Base-by-base conservation (phyloP, 805 yeast genomes). In the Lipomyces orientalis region DNA sequence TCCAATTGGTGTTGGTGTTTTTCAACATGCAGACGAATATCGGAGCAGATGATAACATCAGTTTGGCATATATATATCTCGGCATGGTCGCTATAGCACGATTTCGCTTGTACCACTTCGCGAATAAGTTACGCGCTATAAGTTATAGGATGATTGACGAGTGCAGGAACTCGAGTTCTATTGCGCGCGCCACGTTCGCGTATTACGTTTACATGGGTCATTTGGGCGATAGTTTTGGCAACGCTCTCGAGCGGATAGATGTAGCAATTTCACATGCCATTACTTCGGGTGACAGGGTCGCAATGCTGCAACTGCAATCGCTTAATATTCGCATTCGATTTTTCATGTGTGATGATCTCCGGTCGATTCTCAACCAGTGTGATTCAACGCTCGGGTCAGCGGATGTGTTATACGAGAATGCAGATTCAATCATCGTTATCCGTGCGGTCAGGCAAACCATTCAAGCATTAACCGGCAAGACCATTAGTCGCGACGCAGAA, bases 11-110 rank as follows among this genome's bases (percentile, higher is more conserved):
- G 8, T 58, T 68, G 39, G 25, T 62, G 22, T 19, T 58, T 14
- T 25, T 64, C 3, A 35, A 64, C 16, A 19, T 61, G 46, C 58
- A 68, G n/a, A 34, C 64, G 16, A 58, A 46, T 29, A 29, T 55
- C n/a, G 70, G 71, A 16, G 58, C 67, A 16, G 65, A 59, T 35
- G 72, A 69, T 9, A 31, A 46, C 33, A 39, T 68, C 12, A 49
- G 64, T n/a, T 52, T 46, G 8, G 61, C 72, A 6, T 67, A 68
- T 33, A 56, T 67, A 25, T 62, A 19, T 14, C 35, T 68, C n/a
- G 71, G 64, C 19, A 68, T 68, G 60, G 55, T 65, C 29, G 70
- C 71, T 10, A 58, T 68, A n/a, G 31, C 58, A 6, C 64, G 51
- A 29, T 69, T 59, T 54, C 55, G 61, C 12, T 55, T 64, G 58